A percentile compares a stretch with the other conserved stretches of the same genome.
phyloP scores from a whole-genome alignment of 306 rosid species.

The Corylus heterophylla region DNA sequence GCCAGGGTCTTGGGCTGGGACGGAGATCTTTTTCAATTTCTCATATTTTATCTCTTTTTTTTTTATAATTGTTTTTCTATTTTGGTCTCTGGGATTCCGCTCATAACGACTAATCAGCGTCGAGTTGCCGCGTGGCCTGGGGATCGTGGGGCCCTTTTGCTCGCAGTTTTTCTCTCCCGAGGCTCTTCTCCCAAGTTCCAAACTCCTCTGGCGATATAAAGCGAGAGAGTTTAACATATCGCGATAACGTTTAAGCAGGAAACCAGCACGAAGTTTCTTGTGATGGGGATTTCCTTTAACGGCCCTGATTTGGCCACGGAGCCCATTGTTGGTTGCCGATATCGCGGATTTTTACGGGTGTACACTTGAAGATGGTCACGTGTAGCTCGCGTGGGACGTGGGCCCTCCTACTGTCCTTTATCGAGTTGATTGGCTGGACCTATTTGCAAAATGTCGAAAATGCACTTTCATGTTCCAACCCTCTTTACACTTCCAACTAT shows the following conservation, averaged over 20 bases:
- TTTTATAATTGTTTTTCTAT: background rate
- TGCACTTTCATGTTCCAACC: background rate
- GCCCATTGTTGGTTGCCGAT: background rate
- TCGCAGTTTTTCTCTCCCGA: background rate
- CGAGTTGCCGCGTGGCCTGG: constrained; percentile 79
- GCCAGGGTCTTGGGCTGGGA: constrained; percentile 26
- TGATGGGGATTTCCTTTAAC: background rate
- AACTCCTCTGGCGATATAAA: background rate
- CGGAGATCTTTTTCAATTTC: constrained; percentile 24
- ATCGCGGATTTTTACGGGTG: no score
- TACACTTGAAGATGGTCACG: background rate
- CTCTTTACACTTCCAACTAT: background rate
- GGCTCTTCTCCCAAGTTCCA: background rate
- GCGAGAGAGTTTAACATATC: background rate
- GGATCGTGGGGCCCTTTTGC: constrained; percentile 5
- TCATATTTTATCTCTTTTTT: constrained; percentile 12
- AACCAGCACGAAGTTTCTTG: constrained; percentile 39
- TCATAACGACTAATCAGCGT: constrained; percentile 40
- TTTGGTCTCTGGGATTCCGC: background rate
- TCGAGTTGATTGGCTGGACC: background rate
- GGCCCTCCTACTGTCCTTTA: background rate
- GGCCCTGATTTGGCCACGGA: constrained; percentile 35
- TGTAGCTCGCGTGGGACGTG: constrained; percentile 1
- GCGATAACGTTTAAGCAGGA: constrained; percentile 17
- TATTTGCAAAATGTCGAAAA: background rate